Percentiles rank a stretch among this genome's conserved stretches.
Evolutionary conservation across 805 yeast genomes (phyloP).

Genomic region (Candida dendrica): DNA sequence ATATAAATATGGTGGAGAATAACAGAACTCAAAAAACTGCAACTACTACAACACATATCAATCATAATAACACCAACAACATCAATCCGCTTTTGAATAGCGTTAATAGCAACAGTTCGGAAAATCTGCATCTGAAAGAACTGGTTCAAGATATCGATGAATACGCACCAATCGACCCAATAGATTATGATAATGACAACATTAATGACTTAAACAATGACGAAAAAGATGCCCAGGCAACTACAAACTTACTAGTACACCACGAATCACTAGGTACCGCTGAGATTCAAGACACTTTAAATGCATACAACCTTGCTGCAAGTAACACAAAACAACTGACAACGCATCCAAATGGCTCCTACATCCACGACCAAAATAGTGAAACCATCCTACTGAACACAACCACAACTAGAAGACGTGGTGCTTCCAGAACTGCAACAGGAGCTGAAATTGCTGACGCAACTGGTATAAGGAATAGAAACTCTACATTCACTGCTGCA

Average conservation of each 20-base stretch:
- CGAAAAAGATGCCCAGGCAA: not conserved
- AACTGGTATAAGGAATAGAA: conserved; percentile 4
- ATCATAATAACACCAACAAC: not conserved
- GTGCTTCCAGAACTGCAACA: conserved; percentile 9
- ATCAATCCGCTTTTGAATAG: not conserved
- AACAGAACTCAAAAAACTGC: not conserved
- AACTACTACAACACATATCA: not conserved
- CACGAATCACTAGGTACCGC: not conserved
- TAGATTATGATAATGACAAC: not conserved
- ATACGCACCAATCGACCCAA: not conserved
- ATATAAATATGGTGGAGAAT: not conserved
- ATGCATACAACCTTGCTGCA: not conserved
- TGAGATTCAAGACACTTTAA: not conserved
- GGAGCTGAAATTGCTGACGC: not conserved
- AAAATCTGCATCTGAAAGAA: not conserved
- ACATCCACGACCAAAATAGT: conserved; percentile 25
- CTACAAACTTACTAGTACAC: not conserved
- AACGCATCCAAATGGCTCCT: conserved; percentile 21
- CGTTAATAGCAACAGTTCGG: not conserved
- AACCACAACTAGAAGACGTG: conserved; percentile 15
- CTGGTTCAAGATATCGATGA: not conserved
- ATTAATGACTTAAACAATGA: not conserved
- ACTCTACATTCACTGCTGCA: conserved; percentile 13
- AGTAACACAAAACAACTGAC: not conserved
- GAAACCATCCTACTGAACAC: conserved; percentile 28